Percentiles rank a stretch among this genome's conserved stretches.
These are phyloP conservation scores for Calonectria henricotiae DNA, from an alignment of 2,329 filamentous ascomycete genomes.

Conservation along the genomic window DNA sequence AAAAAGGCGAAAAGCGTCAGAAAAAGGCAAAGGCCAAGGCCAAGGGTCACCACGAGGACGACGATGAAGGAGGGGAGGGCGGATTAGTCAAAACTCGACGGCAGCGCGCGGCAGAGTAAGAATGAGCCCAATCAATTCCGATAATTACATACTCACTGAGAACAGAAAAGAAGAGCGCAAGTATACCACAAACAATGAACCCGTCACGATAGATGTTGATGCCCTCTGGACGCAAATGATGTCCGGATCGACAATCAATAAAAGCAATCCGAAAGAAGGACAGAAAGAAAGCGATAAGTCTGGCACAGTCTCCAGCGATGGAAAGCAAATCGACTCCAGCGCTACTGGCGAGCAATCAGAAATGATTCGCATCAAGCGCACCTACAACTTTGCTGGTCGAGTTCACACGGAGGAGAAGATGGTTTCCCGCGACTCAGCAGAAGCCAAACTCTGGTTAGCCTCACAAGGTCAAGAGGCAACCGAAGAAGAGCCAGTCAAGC, in stretches of 20 bases:
- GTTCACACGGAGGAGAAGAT: slow-evolving; percentile 81
- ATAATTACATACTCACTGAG: slow-evolving; percentile 35
- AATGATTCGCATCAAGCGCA: slow-evolving; percentile 78
- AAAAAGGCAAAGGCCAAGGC: slow-evolving; percentile 60
- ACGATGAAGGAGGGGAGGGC: slow-evolving; percentile 73
- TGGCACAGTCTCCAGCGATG: slow-evolving; percentile 21
- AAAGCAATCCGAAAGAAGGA: slow-evolving; percentile 32
- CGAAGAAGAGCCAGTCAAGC: slow-evolving; percentile 58
- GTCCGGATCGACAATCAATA: slow-evolving; percentile 55
- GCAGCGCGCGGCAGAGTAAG: slow-evolving; percentile 77
- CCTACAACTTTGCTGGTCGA: slow-evolving; percentile 83
- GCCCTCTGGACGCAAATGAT: slow-evolving; percentile 80
- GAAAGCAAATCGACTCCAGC: slow-evolving; percentile 44
- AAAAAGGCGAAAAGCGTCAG: slow-evolving; percentile 71
- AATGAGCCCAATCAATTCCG: slow-evolving; percentile 8
- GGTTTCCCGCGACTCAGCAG: slow-evolving; percentile 76
- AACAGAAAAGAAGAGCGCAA: slow-evolving; percentile 72
- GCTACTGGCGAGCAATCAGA: slow-evolving; percentile 45
- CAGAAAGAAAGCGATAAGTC: slow-evolving; percentile 34
- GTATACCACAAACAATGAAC: slow-evolving; percentile 68
- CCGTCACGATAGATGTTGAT: slow-evolving; percentile 81
- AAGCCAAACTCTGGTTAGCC: slow-evolving; percentile 76
- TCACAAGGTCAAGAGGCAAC: slow-evolving; percentile 59
- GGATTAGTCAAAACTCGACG: slow-evolving; percentile 81
- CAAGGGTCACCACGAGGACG: slow-evolving; percentile 56